phyloP scores from a whole-genome alignment of 106 monocot genomes.

The Dendrobium catenatum region DNA sequence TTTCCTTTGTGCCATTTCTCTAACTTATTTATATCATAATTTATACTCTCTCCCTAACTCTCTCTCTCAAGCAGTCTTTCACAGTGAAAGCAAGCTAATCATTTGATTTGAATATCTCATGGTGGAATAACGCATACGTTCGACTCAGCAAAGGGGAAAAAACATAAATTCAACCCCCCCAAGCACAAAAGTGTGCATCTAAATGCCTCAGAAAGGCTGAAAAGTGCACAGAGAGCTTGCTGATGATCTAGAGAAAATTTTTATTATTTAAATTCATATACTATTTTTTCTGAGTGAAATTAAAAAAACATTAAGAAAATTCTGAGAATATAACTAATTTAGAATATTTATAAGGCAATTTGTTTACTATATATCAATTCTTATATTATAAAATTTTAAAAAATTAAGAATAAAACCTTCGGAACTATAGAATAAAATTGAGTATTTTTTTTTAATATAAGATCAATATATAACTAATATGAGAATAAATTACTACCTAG shows the following conservation, averaged over 20 bases:
- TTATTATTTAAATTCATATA: not conserved
- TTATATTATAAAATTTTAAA: too few relatives aligned
- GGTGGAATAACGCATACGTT: not conserved
- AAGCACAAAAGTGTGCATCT: conserved; percentile 6
- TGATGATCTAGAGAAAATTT: not conserved
- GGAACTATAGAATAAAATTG: too few relatives aligned
- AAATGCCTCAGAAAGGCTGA: not conserved
- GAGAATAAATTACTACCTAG: too few relatives aligned
- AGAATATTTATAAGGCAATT: too few relatives aligned
- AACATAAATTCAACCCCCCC: not conserved
- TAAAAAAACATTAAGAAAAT: too few relatives aligned
- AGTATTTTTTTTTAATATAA: too few relatives aligned
- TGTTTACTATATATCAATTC: too few relatives aligned
- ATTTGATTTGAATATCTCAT: conserved; percentile 12
- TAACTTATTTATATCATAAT: not conserved
- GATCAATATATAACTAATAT: too few relatives aligned
- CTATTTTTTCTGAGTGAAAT: too few relatives aligned
- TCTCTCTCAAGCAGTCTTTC: not conserved
- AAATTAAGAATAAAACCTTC: too few relatives aligned
- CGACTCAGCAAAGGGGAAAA: not conserved
- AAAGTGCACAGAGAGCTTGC: not conserved
- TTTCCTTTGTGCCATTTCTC: not conserved
- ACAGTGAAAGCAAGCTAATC: conserved; percentile 8
- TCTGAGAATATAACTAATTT: too few relatives aligned
- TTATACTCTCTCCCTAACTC: not conserved